Conservation (phyloP, 2,329 filamentous ascomycete species). For the Tricladium varicosporioides region DNA sequence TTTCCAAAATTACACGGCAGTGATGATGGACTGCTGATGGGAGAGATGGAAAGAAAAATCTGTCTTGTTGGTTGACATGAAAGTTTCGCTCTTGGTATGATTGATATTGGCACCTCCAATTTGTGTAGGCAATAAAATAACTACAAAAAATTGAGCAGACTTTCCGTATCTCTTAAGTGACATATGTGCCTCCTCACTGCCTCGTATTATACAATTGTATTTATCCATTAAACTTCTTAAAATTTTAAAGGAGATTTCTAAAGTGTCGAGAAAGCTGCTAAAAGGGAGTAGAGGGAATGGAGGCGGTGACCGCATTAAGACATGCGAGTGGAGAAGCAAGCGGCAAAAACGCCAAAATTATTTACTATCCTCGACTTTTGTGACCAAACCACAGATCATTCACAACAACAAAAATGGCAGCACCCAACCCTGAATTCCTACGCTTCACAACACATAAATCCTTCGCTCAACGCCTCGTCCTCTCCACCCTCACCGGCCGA, state of each 20-base stretch:
- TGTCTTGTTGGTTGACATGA: constrained; percentile 23
- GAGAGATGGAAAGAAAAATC: constrained; percentile 10
- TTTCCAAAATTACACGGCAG: constrained; percentile 25
- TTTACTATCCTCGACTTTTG: constrained; percentile 3
- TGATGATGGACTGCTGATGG: constrained; percentile 4
- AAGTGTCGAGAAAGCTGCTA: not conserved
- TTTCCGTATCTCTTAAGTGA: not conserved
- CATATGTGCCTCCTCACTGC: too few species aligned
- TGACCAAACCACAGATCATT: constrained; percentile 3
- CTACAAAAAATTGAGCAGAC: not conserved
- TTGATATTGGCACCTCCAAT: constrained; percentile 21
- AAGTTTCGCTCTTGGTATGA: constrained; percentile 25
- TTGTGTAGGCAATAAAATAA: constrained; percentile 27
- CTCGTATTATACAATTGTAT: too few species aligned
- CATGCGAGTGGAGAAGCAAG: not conserved
- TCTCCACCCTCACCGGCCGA: constrained; percentile 87
- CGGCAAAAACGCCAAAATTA: constrained; percentile 14
- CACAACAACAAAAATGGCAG: constrained; percentile 27
- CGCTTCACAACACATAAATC: constrained; percentile 82
- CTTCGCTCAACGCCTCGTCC: constrained; percentile 79
- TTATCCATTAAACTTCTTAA: too few species aligned
- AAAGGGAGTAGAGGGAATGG: too few species aligned
- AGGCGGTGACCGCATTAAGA: constrained; percentile 18
- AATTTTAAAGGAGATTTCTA: not conserved
- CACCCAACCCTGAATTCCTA: constrained; percentile 47